phyloP scores from a whole-genome alignment of 352 stramenopile genomes.

The Globisporangium alternatum region DNA sequence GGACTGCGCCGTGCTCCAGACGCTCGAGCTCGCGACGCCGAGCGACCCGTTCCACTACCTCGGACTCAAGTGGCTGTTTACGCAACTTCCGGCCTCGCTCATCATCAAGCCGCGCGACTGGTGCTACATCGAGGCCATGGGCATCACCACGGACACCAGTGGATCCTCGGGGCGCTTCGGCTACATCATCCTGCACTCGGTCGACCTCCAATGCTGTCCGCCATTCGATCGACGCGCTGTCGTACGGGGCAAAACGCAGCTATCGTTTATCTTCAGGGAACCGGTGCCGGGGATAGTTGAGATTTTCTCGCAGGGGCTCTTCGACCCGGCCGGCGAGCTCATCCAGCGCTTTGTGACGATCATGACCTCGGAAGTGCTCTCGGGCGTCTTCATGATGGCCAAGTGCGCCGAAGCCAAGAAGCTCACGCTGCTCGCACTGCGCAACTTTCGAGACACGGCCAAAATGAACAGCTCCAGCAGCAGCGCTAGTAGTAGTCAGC shows the following conservation, averaged over 20 bases:
- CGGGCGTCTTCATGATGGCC: slow-evolving; percentile 16
- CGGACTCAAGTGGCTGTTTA: slow-evolving; percentile 49
- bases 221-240: slow-evolving; percentile 26
- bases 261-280: slow-evolving; percentile 38
- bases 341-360: slow-evolving; percentile 22
- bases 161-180: slow-evolving; percentile 26
- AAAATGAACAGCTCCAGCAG: neutral
- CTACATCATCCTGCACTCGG: slow-evolving; percentile 43
- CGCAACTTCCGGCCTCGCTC: slow-evolving; percentile 25
- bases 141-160: slow-evolving; percentile 28
- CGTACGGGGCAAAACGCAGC: slow-evolving; percentile 28
- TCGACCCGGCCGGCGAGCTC: slow-evolving; percentile 44
- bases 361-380: slow-evolving; percentile 32
- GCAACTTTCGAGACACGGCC: slow-evolving; percentile 28
- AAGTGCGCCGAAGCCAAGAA: slow-evolving; percentile 51
- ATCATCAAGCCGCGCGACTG: slow-evolving; percentile 29
- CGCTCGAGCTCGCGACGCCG: slow-evolving; percentile 33
- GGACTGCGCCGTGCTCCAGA: slow-evolving; percentile 40
- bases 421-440: slow-evolving; percentile 37
- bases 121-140: slow-evolving; percentile 43
- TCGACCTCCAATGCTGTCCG: slow-evolving; percentile 35
- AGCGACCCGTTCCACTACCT: slow-evolving; percentile 49
- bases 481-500: neutral
- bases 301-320: slow-evolving; percentile 37
- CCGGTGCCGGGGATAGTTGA: slow-evolving; percentile 32